These are phyloP conservation scores for Petrea volubilis DNA, from an alignment of 257 asterid genomes.

Conservation along the genomic window DNA sequence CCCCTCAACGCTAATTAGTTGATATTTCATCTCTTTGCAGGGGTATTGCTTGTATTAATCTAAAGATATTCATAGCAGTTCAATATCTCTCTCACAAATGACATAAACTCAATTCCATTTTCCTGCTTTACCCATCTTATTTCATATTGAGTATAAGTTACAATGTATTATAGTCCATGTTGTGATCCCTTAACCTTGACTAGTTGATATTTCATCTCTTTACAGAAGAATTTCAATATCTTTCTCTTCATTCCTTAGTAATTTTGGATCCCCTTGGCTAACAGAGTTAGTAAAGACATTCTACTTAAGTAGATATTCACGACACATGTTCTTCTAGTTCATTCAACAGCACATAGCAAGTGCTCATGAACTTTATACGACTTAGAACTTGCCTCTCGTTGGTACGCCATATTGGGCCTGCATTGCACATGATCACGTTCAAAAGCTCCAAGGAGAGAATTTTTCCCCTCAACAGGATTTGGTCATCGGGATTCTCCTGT, in stretches of 20 bases:
- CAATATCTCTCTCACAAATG: background rate
- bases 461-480: constrained; percentile 92
- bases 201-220: background rate
- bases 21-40: constrained; percentile 3
- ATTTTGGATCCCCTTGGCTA: background rate
- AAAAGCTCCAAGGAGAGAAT: constrained; percentile 91
- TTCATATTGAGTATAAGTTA: background rate
- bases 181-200: background rate
- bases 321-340: background rate
- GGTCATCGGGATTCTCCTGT: constrained; percentile 87
- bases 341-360: constrained; percentile 17
- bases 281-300: constrained; percentile 14
- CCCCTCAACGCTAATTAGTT: background rate
- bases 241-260: background rate
- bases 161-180: background rate
- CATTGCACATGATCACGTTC: constrained; percentile 84
- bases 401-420: constrained; percentile 89
- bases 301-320: background rate
- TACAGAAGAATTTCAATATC: background rate
- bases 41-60: background rate
- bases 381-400: constrained; percentile 73
- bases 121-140: background rate
- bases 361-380: constrained; percentile 12
- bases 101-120: constrained; percentile 3
- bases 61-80: background rate